Conservation (phyloP, 306 rosid species). For the Bauhinia variegata region DNA sequence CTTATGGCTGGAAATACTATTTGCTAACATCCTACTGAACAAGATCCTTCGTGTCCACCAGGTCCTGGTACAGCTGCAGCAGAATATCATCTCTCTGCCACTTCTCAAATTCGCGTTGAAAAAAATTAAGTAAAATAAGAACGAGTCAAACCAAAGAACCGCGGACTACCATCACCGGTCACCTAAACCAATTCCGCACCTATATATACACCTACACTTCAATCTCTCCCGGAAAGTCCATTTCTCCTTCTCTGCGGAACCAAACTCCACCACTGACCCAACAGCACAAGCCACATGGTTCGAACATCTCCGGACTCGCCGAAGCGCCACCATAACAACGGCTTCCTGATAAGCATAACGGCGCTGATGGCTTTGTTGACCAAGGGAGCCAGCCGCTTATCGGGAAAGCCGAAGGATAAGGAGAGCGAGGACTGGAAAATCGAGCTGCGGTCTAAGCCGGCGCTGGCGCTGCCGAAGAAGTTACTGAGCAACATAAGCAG, state of each 20-base stretch:
- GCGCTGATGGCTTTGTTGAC: constrained; percentile 46
- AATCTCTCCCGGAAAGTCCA: background rate
- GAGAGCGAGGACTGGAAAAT: constrained; percentile 1
- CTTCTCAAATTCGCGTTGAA: background rate
- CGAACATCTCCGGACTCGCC: constrained; percentile 35
- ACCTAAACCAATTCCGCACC: constrained; percentile 7
- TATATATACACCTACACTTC: constrained; percentile 19
- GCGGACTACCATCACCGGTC: constrained; percentile 39
- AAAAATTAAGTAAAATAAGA: background rate
- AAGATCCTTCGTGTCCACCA: too few species aligned
- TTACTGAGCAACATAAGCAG: constrained; percentile 66
- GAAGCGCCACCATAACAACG: constrained; percentile 30
- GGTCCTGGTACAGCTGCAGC: too few species aligned
- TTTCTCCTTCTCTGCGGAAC: background rate
- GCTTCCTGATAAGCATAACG: constrained; percentile 45
- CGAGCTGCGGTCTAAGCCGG: constrained; percentile 40
- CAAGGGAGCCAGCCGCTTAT: constrained; percentile 43
- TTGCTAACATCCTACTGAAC: too few species aligned
- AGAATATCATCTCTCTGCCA: background rate
- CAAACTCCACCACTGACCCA: too few species aligned
- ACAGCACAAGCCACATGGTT: constrained; percentile 12
- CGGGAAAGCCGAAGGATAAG: constrained; percentile 39
- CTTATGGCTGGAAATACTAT: too few species aligned
- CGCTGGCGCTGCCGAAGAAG: constrained; percentile 57
- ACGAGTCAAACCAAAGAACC: constrained; percentile 31